Evolutionary conservation across 371 early-diverging fungal species (phyloP), one percentile per base, ranked within the genome.

Genomic region (Umbelopsis sp.): DNA sequence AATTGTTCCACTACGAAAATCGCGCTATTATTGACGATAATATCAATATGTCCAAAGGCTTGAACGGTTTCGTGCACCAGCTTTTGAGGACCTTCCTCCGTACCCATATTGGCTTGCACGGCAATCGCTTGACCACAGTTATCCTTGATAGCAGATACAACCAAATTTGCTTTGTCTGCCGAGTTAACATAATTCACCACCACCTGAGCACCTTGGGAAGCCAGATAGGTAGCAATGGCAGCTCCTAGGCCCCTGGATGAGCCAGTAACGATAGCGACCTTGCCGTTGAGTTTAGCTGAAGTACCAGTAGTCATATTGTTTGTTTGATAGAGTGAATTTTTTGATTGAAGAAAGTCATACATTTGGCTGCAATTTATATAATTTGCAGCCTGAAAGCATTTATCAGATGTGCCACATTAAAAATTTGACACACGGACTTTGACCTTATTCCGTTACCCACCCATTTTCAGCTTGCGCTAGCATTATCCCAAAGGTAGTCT

Each of bases 241-340:
- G 57, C 57, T 32, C 57, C 57, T 0, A 57, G 25, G 11, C 57
- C 57, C 25, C 48, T 46, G n/a, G 24, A 14, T 4, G 25, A 9
- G 14, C 57, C 57, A 35, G 57, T 57, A 7, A 57, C 35, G 32
- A 57, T 35, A 11, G 57, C 57, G 3, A 57, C 57, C 57, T 57
- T 57, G 25, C 57, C 57, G 8, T 32, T 16, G n/a, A 63, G 63
- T 48, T 48, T 8, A 12, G 18, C 18, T 14, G 45, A 18, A 45
- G 8, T n/a, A 48, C 3, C 18, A 18, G 16, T 16, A 48, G 48
- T 1, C 16, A 48, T 20, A 7, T 48, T 41, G 7, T 38, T 38
- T 38, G 10, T 7, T 7, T 41, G 41, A 41, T 41, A 7, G 41
- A 41, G 7, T 0, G 41, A 41, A 10, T 7, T 41, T 41, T 7